These are phyloP conservation scores for Talaromyces nanjingensis DNA, from an alignment of 495 filamentous ascomycete genomes.

Conservation along the genomic window DNA sequence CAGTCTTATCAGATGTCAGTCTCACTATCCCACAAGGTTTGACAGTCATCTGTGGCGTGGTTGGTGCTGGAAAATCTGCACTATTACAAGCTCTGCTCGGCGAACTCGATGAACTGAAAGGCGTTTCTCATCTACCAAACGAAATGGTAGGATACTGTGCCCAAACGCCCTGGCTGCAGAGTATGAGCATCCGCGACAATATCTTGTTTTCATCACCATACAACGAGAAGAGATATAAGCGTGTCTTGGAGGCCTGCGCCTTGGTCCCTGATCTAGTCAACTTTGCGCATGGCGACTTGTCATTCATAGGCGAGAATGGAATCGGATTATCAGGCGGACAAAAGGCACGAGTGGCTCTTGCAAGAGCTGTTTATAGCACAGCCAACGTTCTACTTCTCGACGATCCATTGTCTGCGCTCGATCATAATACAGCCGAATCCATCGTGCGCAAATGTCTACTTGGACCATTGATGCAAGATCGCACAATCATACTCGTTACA, in stretches of 20 bases:
- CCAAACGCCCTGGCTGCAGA: slow-evolving; percentile 85
- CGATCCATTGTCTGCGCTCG: slow-evolving; percentile 62
- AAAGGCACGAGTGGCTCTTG: slow-evolving; percentile 60
- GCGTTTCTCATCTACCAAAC: slow-evolving; percentile 51
- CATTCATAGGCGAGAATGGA: slow-evolving; percentile 64
- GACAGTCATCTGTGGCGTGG: slow-evolving; percentile 63
- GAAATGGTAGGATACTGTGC: slow-evolving; percentile 75
- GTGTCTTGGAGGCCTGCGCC: slow-evolving; percentile 56
- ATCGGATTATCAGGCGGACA: slow-evolving; percentile 67
- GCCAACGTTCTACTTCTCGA: slow-evolving; percentile 60
- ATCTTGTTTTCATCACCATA: slow-evolving; percentile 71
- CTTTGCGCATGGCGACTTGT: slow-evolving; percentile 59
- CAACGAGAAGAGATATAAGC: slow-evolving; percentile 54
- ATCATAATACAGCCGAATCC: slow-evolving; percentile 68
- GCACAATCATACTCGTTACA: slow-evolving; percentile 66
- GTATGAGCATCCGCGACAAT: slow-evolving; percentile 82
- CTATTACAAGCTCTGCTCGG: slow-evolving; percentile 72
- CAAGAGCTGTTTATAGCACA: slow-evolving; percentile 63
- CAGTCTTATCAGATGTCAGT: slow-evolving; percentile 56
- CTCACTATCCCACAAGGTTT: slow-evolving; percentile 57
- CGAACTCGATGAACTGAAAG: slow-evolving; percentile 61
- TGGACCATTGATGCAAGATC: slow-evolving; percentile 54
- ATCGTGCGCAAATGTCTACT: slow-evolving; percentile 63
- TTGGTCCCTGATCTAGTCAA: slow-evolving; percentile 56
- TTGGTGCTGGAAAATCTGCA: slow-evolving; percentile 75